These are phyloP conservation scores for Phytopythium kandeliae DNA, from an alignment of 352 stramenopile species.

Conservation along the genomic window DNA sequence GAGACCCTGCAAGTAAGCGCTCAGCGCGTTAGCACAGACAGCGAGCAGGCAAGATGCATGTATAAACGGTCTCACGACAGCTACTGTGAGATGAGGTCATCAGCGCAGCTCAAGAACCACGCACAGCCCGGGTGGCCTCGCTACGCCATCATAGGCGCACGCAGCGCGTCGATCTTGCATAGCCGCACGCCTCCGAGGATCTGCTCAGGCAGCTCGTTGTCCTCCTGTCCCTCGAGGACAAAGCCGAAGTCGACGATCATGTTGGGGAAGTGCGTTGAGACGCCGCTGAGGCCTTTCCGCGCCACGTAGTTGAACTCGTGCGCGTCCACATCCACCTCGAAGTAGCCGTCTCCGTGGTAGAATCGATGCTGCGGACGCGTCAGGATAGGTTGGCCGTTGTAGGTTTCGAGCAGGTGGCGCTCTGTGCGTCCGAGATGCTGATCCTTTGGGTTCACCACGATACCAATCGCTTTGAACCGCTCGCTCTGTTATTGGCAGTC, in stretches of 20 bases:
- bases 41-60: background rate
- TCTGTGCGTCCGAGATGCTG: slow-evolving; percentile 67
- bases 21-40: too few relatives aligned
- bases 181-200: slow-evolving; percentile 70
- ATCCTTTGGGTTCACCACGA: slow-evolving; percentile 73
- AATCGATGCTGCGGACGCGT: slow-evolving; percentile 77
- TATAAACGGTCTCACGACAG: background rate
- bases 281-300: slow-evolving; percentile 61
- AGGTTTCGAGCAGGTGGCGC: slow-evolving; percentile 71
- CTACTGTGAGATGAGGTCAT: too few relatives aligned
- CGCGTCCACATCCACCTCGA: slow-evolving; percentile 78
- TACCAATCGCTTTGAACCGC: slow-evolving; percentile 77
- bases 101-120: background rate
- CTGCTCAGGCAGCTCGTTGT: slow-evolving; percentile 70
- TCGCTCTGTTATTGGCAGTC: slow-evolving; percentile 36
- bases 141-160: slow-evolving; percentile 27
- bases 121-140: background rate
- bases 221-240: slow-evolving; percentile 74
- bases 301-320: slow-evolving; percentile 84
- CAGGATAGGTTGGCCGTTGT: slow-evolving; percentile 79
- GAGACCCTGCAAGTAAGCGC: too few relatives aligned
- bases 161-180: slow-evolving; percentile 66
- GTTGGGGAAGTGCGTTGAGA: slow-evolving; percentile 70
- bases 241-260: slow-evolving; percentile 85
- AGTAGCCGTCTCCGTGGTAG: slow-evolving; percentile 64